Conservation (phyloP, 495 filamentous ascomycete species). For the Podospora anserina region DNA sequence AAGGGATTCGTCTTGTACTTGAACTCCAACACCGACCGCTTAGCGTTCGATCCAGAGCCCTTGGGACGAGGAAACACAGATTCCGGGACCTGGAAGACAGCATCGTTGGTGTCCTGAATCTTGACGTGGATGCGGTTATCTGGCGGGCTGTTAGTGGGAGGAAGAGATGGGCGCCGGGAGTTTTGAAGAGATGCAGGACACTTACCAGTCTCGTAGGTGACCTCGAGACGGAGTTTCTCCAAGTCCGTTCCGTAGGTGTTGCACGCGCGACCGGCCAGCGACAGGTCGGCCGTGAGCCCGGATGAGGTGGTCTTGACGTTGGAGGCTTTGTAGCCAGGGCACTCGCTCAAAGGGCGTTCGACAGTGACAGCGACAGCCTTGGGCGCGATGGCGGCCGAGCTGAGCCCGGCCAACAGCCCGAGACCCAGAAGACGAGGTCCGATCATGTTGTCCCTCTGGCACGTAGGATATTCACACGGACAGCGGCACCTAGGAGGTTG, state of each 20-base stretch:
- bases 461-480: background rate
- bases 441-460: slow-evolving; percentile 17
- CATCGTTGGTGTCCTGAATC: slow-evolving; percentile 71
- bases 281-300: slow-evolving; percentile 62
- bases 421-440: slow-evolving; percentile 18
- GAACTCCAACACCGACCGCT: slow-evolving; percentile 58
- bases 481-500: slow-evolving; percentile 4
- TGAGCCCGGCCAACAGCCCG: slow-evolving; percentile 21
- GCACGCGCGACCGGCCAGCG: slow-evolving; percentile 63
- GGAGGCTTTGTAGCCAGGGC: slow-evolving; percentile 69
- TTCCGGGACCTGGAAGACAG: slow-evolving; percentile 76
- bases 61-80: slow-evolving; percentile 64
- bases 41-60: slow-evolving; percentile 21
- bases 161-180: no score
- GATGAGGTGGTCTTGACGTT: slow-evolving; percentile 55
- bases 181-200: slow-evolving; percentile 10
- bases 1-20: slow-evolving; percentile 66
- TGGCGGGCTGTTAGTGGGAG: slow-evolving; percentile 26
- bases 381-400: slow-evolving; percentile 16
- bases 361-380: slow-evolving; percentile 16
- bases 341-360: slow-evolving; percentile 39
- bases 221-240: slow-evolving; percentile 60
- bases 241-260: slow-evolving; percentile 71
- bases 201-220: slow-evolving; percentile 73
- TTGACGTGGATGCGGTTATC: slow-evolving; percentile 77